Base-by-base conservation (phyloP, 352 stramenopile genomes). In the Phytopythium cucurbitacearum region DNA sequence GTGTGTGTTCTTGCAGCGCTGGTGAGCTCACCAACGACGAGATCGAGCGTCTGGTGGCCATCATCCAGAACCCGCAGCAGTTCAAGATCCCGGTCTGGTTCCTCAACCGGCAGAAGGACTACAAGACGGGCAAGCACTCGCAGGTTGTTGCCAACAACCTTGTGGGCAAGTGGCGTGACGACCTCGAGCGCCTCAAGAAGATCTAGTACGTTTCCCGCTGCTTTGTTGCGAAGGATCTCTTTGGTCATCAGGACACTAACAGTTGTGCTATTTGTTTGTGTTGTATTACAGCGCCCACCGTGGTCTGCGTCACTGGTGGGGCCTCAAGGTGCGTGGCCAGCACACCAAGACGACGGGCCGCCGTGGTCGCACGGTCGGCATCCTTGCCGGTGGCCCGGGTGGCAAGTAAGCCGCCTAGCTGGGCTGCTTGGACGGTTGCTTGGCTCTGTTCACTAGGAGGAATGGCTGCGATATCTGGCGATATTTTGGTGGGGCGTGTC, bases 31-130 rank as follows among this genome's bases (percentile, higher is more conserved):
- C 92, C 51, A 97, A 98, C 65, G 97, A 99, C 80, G 96, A 99
- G 85, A 99, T 99, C 71, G 97, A 99, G 86, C 98, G 98, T 73
- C 78, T 99, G 51, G 96, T 99, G 56, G 97, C 96, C 59, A 98
- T 99, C 69, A 99, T 99, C 81, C 89, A 98, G 71, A 99, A 99
- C 81, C 97, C 97, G 57, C 89, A 97, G 66, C 94, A 99, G 79
- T 99, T 99, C 91, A 99, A 99, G 86, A 98, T 99, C 76, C 97
- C 97, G 56, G 79, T 99, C 61, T 99, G 97, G 97, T 99, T 99
- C 85, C 86, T 99, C 46, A 99, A 99, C 90, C 94, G 97, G 80
- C 97, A 99, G 88, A 99, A 99, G 88, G 97, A 99, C 86, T 98
- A 98, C 83, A 99, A 99, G 88, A 99, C 96, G 50, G 97, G 97